Evolutionary conservation across 2,329 filamentous ascomycete genomes (phyloP), one percentile per base, ranked within the genome.

Genomic region (Fusarium nelsonii): DNA sequence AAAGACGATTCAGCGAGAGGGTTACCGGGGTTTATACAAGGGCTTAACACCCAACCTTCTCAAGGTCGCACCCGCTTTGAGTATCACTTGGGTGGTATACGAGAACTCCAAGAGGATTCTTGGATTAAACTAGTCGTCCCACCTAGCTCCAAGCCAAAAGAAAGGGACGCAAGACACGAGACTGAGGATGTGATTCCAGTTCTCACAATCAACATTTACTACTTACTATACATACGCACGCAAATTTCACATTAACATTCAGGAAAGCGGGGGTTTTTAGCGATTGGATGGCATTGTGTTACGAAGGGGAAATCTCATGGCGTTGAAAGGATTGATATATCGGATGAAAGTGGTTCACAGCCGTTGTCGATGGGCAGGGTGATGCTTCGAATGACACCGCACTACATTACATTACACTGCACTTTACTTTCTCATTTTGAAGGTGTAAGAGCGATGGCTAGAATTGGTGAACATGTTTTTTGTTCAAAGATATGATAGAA

Each of bases 1-100:
- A 55, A 93, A 92, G 81, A 99, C 96, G 10, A 82, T 97, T 36
- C 85, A 90, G 72, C 89, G 91, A 50, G 96, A 99, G 81, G 96
- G 96, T 2, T 78, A 92, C 37, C 87, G 92, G 62, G 96, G 96
- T 4, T 84, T 99, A 59, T 99, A 97, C 85, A 97, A 97, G 80
- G 96, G 96, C 2, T 84, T 98, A 69, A 97, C 95, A 41, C 96
- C 96, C 7, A 99, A 98, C 77, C 84, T 99, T 39, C 85, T 99
- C 73, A 99, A 99, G 83, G 96, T 99, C 36, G 94, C 96, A 11
- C 96, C 96, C 3, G 94, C 96, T 32, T 91, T 99, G 55, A 97
- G 94, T 74, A 98, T 99, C 78, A 94, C 93, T 56, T 97, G 96
- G 84, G 89, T 97, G 75, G 92, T 96, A 64, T 97, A 97, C 77